A percentile compares a stretch with the other conserved stretches of the same genome.
These are phyloP conservation scores for Moesziomyces sp. DNA, from an alignment of 1,284 basidiomycete species.

Conservation along the genomic window DNA sequence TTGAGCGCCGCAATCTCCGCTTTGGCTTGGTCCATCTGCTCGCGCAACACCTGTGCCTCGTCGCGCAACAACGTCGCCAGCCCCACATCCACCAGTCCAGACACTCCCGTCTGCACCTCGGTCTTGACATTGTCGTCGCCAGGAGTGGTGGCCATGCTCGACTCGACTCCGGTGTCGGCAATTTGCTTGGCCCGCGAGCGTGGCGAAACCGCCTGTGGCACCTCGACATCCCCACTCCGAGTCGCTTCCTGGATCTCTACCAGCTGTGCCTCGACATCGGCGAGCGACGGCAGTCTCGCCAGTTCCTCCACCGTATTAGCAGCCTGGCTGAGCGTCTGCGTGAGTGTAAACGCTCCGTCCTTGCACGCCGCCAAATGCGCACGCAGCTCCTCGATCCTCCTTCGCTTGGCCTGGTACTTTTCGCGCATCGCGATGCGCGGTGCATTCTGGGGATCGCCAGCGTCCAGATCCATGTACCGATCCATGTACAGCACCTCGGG, in stretches of 20 bases:
- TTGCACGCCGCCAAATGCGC: constrained; percentile 38
- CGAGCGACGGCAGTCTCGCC: constrained; percentile 21
- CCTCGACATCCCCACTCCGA: background rate
- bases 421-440: constrained; percentile 77
- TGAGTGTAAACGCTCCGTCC: constrained; percentile 24
- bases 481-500: constrained; percentile 88
- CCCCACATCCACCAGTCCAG: constrained; percentile 25
- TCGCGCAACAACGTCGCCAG: constrained; percentile 29
- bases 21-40: constrained; percentile 73
- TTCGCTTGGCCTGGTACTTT: constrained; percentile 48
- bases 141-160: background rate
- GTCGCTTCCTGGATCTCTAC: constrained; percentile 18
- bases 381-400: constrained; percentile 40
- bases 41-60: constrained; percentile 67
- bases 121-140: background rate
- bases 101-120: background rate
- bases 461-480: constrained; percentile 80
- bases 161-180: constrained; percentile 4
- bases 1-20: constrained; percentile 75
- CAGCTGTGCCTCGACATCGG: constrained; percentile 26
- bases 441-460: constrained; percentile 71
- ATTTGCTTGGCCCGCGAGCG: constrained; percentile 4
- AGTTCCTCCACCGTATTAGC: constrained; percentile 35
- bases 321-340: constrained; percentile 42
- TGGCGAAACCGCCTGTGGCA: background rate